Base-by-base conservation (phyloP, 495 filamentous ascomycete species). In the Neurospora sp. region DNA sequence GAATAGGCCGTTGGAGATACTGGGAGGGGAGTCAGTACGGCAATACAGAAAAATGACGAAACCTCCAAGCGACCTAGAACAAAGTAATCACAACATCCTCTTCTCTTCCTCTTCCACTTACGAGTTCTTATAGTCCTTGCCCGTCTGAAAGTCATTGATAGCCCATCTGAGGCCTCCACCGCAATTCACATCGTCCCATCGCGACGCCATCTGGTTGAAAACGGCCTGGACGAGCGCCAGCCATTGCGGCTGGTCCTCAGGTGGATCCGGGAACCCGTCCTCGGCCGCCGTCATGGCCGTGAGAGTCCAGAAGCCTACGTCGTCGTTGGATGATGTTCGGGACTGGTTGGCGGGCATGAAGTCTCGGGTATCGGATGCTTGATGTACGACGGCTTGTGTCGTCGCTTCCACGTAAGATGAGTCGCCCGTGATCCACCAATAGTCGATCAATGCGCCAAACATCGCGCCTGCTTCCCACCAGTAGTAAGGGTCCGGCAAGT, bases 281-380 rank as follows among this genome's bases (percentile, higher is more conserved):
- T 97, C 93, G 4, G 93, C 92, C 0, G 93, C 93, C 8, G 90
- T 86, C 89, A 97, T 92, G 41, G 90, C 92, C 4, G 92, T 86
- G 80, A 96, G 90, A 39, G 86, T 93, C 93, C 93, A 97, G 78
- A 97, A 97, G 0, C 87, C 90, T 78, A 96, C 93, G 78, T 96
- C 93, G 76, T 96, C 93, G 80, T 96, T 96, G 70, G 93, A 92
- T 71, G 88, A 81, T 0, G 91, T 90, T 73, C 89, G 87, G 35
- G 91, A 92, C 77, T 97, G 93, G 80, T 97, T 97, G 12, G 83
- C 81, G 0, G 94, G 93, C 92, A 94, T 93, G 79, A 90, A 96
- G 72, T 94, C 87, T 11, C 83, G 80, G 49, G 90, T 85, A 14
- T 87, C 85, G 14, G 92, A 91, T 18, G 86, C 88, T 80, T 97